Evolutionary conservation across 257 asterid genomes (phyloP).

Genomic region (Ophiorrhiza pumila): DNA sequence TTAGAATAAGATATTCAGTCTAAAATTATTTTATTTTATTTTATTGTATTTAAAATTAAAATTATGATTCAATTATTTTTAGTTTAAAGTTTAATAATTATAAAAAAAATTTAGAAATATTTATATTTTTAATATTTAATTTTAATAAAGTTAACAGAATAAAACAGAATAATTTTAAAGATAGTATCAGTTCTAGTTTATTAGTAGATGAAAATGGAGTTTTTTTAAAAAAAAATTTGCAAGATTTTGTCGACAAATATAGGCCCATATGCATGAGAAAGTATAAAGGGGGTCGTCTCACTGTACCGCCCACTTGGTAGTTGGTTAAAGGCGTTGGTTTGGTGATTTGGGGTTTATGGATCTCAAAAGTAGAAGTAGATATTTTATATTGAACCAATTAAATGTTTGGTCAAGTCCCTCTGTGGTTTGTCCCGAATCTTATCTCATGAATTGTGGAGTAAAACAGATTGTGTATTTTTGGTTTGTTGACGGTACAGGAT

Average conservation of each 20-base stretch:
- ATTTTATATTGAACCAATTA: slow-evolving; percentile 1
- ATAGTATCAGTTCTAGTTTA: neutral
- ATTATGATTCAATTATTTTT: too few species aligned
- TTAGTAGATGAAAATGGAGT: neutral
- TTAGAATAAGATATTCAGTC: too few species aligned
- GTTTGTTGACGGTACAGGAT: neutral
- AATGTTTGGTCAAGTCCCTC: slow-evolving; percentile 2
- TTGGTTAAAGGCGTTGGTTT: neutral
- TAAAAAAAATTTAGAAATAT: too few species aligned
- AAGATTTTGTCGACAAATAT: neutral
- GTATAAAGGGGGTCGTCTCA: neutral
- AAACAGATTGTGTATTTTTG: neutral
- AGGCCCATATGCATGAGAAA: neutral
- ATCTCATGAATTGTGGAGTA: neutral
- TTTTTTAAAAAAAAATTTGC: neutral
- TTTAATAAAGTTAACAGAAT: too few species aligned
- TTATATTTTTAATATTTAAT: too few species aligned
- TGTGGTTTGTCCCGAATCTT: slow-evolving; percentile 6
- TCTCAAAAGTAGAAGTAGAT: neutral
- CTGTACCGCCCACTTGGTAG: neutral
- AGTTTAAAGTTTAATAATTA: too few species aligned
- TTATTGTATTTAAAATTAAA: too few species aligned
- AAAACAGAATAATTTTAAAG: too few species aligned
- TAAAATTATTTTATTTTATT: too few species aligned
- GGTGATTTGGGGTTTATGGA: neutral